Base-by-base conservation (phyloP, 306 rosid genomes). In the Quercus bicolor region DNA sequence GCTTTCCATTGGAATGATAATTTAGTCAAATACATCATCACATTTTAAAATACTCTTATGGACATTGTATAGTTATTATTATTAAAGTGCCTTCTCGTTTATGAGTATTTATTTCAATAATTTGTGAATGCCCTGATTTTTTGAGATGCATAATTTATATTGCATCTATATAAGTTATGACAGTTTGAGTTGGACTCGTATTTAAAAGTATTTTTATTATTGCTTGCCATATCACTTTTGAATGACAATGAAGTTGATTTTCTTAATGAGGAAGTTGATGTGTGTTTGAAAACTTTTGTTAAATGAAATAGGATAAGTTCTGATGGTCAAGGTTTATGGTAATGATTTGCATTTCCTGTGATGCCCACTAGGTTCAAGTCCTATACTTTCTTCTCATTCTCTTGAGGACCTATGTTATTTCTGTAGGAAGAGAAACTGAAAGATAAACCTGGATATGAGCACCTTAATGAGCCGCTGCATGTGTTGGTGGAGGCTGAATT, bases 401-500 rank as follows among this genome's bases (percentile, higher is more conserved):
- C 59, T 28, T 23, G 29, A 54, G 55, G n/a, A 37, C 14, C 64
- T 31, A 28, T 21, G 56, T 20, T 85, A 77, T 62, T 52, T 23
- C 60, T 69, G 75, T 75, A 91, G 97, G 98, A 93, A 86, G 98
- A 93, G 83, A 93, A 93, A 82, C 89, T 93, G 52, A 91, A 91
- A 82, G 97, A 91, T 59, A 90, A 90, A 77, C 93, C 93, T 26
- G 97, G 97, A 68, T 93, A 91, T 70, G 98, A 93, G 85, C 98
- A 91, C 81, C 95, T 93, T 53, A 88, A 93, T 24, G 97, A 93
- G 86, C 98, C 97, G 66, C 78, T 93, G 85, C 98, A 93, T 45
- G 84, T 93, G 65, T 81, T 93, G 89, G 89, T 93, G 81, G 97
- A 93, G 91, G 98, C 97, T 72, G 98, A 93, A 84, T 91, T 93